Conservation (phyloP, 371 early-diverging fungal genomes). For the Mortierella sp. region DNA sequence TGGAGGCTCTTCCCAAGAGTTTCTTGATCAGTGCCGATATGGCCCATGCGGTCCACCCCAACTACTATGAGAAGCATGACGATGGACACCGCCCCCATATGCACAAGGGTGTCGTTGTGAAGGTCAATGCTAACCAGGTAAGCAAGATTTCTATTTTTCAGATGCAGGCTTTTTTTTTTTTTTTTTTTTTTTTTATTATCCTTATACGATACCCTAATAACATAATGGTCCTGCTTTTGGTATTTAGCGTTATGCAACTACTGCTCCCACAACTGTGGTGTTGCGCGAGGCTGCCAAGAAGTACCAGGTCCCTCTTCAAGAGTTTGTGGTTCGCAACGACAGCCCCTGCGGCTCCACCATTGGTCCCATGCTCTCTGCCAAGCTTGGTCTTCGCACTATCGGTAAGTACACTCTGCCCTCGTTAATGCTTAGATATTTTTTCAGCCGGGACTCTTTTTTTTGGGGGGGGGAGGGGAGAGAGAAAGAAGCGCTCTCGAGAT, state of each 20-base stretch:
- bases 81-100: slow-evolving; percentile 91
- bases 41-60: slow-evolving; percentile 78
- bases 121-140: slow-evolving; percentile 94
- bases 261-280: slow-evolving; percentile 84
- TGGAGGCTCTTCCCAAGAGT: slow-evolving; percentile 86
- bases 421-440: background rate
- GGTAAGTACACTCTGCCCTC: slow-evolving; percentile 58
- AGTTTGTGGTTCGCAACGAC: slow-evolving; percentile 96
- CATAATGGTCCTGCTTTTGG: background rate
- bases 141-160: background rate
- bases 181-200: slow-evolving; percentile 1
- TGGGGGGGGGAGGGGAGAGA: too few relatives aligned
- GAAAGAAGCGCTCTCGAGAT: background rate
- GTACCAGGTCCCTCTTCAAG: slow-evolving; percentile 87
- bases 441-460: background rate
- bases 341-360: slow-evolving; percentile 95
- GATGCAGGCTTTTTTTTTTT: background rate
- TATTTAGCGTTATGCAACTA: slow-evolving; percentile 89
- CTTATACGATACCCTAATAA: too few relatives aligned
- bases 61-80: slow-evolving; percentile 81
- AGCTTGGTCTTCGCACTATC: slow-evolving; percentile 95
- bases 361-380: slow-evolving; percentile 95
- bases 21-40: slow-evolving; percentile 93
- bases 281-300: slow-evolving; percentile 83
- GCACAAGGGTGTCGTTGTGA: slow-evolving; percentile 96